Percentiles rank a stretch among this genome's conserved stretches.
These are phyloP conservation scores for Aspergillus hancockii DNA, from an alignment of 495 filamentous ascomycete species.

Conservation along the genomic window DNA sequence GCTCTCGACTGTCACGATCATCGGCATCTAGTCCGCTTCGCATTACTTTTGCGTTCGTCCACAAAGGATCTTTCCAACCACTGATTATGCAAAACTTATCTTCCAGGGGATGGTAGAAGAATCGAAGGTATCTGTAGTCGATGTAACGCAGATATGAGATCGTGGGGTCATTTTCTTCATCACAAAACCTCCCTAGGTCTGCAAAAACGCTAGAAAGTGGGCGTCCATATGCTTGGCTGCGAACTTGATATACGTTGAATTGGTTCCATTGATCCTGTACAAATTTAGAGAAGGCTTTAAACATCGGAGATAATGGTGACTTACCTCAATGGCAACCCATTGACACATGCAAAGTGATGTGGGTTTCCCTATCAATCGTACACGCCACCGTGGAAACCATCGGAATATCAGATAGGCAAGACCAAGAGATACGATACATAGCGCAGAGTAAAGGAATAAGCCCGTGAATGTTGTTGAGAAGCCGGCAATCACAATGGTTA, in stretches of 20 bases:
- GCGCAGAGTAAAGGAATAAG: slow-evolving; percentile 61
- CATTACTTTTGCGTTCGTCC: slow-evolving; percentile 75
- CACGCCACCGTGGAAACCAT: slow-evolving; percentile 87
- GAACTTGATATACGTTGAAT: slow-evolving; percentile 69
- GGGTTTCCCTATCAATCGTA: slow-evolving; percentile 69
- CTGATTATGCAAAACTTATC: slow-evolving; percentile 85
- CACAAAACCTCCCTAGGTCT: slow-evolving; percentile 55
- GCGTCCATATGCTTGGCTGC: slow-evolving; percentile 69
- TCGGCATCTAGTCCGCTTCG: slow-evolving; percentile 86
- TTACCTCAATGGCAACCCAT: slow-evolving; percentile 88
- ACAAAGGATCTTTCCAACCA: slow-evolving; percentile 90
- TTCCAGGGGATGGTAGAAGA: slow-evolving; percentile 84
- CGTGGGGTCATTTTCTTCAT: slow-evolving; percentile 85
- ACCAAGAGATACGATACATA: slow-evolving; percentile 74
- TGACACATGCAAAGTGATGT: slow-evolving; percentile 68
- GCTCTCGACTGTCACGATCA: slow-evolving; percentile 78
- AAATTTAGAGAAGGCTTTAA: not conserved
- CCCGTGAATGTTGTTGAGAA: slow-evolving; percentile 76
- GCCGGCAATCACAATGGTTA: slow-evolving; percentile 88
- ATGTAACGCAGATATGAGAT: slow-evolving; percentile 69
- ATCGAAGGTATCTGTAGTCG: slow-evolving; percentile 91
- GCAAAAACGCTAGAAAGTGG: slow-evolving; percentile 88
- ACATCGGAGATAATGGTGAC: slow-evolving; percentile 6
- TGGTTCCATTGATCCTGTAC: slow-evolving; percentile 89
- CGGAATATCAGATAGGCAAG: slow-evolving; percentile 79